A percentile compares a stretch with the other conserved stretches of the same genome.
phyloP scores from a whole-genome alignment of 108 stramenopile genomes.

The Discostella pseudostelligera region DNA sequence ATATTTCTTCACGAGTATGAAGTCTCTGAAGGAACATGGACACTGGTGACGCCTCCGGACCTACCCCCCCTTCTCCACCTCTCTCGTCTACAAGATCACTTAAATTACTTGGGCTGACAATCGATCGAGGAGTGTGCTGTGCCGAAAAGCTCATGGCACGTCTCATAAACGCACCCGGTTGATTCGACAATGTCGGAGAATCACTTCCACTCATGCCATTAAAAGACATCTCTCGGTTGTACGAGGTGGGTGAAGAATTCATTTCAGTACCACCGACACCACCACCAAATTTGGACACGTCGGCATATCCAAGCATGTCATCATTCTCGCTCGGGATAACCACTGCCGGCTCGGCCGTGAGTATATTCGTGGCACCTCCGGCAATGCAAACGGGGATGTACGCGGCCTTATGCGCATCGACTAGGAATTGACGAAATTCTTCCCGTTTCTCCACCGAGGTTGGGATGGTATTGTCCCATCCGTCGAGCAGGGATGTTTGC shows the following conservation, averaged over 20 bases:
- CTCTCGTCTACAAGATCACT: too few species aligned
- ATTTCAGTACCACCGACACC: background rate
- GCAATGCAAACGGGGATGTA: conserved; percentile 90
- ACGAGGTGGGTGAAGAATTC: conserved; percentile 13
- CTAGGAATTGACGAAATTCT: conserved; percentile 76
- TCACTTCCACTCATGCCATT: conserved; percentile 1
- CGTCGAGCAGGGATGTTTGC: conserved; percentile 82
- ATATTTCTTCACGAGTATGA: too few species aligned
- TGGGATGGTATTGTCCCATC: conserved; percentile 68
- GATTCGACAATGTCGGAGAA: conserved; percentile 10
- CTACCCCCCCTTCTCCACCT: too few species aligned
- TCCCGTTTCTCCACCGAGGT: conserved; percentile 65
- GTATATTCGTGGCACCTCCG: conserved; percentile 52
- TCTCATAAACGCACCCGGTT: conserved; percentile 31
- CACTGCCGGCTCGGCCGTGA: conserved; percentile 81
- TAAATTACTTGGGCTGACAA: too few species aligned
- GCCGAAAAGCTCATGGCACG: conserved; percentile 10
- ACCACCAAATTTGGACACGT: conserved; percentile 12
- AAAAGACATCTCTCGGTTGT: background rate
- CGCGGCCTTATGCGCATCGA: conserved; percentile 87
- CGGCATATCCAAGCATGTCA: conserved; percentile 44
- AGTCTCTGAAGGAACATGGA: too few species aligned
- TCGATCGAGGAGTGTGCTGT: too few species aligned
- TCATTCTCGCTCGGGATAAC: conserved; percentile 61
- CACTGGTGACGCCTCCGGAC: too few species aligned